A percentile compares a stretch with the other conserved stretches of the same genome.
Evolutionary conservation across 139 green algal genomes (phyloP).

Genomic region (Bryopsis sp.): DNA sequence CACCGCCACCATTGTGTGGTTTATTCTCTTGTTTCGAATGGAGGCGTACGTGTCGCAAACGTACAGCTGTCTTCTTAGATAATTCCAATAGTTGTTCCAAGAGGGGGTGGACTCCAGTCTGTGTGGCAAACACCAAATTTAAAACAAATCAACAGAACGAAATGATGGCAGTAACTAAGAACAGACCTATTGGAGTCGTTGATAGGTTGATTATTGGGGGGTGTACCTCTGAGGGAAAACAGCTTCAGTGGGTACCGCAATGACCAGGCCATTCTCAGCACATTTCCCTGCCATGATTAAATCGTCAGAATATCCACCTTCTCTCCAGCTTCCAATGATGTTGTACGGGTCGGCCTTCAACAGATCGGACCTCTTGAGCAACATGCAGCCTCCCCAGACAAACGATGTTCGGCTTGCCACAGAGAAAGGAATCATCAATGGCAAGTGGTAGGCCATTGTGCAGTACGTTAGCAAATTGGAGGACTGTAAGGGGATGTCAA

Average conservation of each 20-base stretch:
- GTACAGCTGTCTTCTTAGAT: conserved; percentile 83
- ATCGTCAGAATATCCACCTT: conserved; percentile 87
- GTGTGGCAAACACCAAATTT: conserved; percentile 6
- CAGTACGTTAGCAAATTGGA: conserved; percentile 43
- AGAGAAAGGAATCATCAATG: conserved; percentile 70
- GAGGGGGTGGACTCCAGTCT: conserved; percentile 27
- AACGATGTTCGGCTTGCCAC: conserved; percentile 45
- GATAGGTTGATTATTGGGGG: not conserved
- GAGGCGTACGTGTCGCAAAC: conserved; percentile 83
- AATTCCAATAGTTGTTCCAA: conserved; percentile 76
- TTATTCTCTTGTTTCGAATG: conserved; percentile 37
- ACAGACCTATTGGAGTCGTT: not conserved
- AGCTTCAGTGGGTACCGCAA: conserved; percentile 52
- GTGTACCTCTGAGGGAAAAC: conserved; percentile 68
- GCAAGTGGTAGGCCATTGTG: conserved; percentile 64
- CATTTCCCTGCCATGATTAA: conserved; percentile 67
- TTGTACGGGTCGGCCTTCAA: conserved; percentile 44
- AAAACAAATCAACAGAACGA: conserved; percentile 12
- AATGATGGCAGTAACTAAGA: not conserved
- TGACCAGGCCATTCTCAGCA: conserved; percentile 33
- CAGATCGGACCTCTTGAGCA: conserved; percentile 49
- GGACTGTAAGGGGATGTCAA: conserved; percentile 53
- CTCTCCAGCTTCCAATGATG: conserved; percentile 48
- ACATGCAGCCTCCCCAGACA: conserved; percentile 87
- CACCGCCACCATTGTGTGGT: conserved; percentile 3